phyloP scores from a whole-genome alignment of 2,329 filamentous ascomycete species.

The Calcarisporium arbuscula region DNA sequence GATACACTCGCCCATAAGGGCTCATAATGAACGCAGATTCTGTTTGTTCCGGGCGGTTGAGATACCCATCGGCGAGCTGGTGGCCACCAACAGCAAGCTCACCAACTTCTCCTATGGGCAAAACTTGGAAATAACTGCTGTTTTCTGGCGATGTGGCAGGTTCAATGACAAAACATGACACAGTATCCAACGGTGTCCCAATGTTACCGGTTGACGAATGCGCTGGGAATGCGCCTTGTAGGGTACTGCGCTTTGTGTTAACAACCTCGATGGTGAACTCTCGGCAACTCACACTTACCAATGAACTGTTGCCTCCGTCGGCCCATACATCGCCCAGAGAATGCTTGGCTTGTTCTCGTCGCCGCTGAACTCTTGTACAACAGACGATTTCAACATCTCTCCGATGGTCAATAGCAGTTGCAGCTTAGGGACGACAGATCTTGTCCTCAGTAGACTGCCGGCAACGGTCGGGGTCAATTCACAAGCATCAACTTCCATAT shows the following conservation, averaged over 20 bases:
- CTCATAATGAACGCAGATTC: conserved; percentile 62
- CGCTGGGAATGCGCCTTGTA: conserved; percentile 57
- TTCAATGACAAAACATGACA: conserved; percentile 67
- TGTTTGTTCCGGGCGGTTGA: conserved; percentile 76
- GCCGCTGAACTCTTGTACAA: conserved; percentile 75
- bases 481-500: conserved; percentile 69
- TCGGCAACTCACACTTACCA: conserved; percentile 42
- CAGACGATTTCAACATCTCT: conserved; percentile 77
- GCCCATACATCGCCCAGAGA: conserved; percentile 90
- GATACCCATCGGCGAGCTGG: conserved; percentile 74
- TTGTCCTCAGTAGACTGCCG: conserved; percentile 64
- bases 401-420: conserved; percentile 78
- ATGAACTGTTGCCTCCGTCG: conserved; percentile 87
- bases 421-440: conserved; percentile 60
- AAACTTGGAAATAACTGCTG: conserved; percentile 37
- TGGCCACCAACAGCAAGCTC: conserved; percentile 77
- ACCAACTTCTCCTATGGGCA: conserved; percentile 62
- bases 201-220: conserved; percentile 60
- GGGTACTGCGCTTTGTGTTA: conserved; percentile 44
- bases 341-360: conserved; percentile 48
- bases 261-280: conserved; percentile 1
- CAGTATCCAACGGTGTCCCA: conserved; percentile 71
- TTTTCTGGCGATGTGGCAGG: conserved; percentile 24
- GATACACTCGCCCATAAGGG: conserved; percentile 65
- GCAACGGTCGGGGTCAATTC: conserved; percentile 88